Conservation (phyloP, 1,284 basidiomycete species). For the Chalciporus piperatoides region DNA sequence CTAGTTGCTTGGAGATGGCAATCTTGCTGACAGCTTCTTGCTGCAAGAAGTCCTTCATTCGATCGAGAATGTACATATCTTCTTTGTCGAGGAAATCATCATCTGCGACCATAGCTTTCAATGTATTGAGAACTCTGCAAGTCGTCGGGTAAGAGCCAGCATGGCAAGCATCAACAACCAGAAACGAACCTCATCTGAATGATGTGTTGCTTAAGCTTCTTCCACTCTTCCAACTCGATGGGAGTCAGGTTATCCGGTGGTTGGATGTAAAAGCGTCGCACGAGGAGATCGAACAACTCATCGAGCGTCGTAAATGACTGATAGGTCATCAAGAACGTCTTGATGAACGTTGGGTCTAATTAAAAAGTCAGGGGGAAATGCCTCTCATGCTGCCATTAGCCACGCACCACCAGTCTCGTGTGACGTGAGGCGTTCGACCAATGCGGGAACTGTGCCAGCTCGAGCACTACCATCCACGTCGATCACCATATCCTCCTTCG, state of each 20-base stretch:
- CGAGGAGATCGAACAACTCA: conserved; percentile 83
- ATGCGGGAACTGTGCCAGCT: conserved; percentile 81
- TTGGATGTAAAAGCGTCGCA: conserved; percentile 78
- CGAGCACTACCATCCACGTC: conserved; percentile 81
- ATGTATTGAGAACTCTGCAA: conserved; percentile 74
- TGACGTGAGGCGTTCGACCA: conserved; percentile 87
- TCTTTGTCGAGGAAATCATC: conserved; percentile 80
- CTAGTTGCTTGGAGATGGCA: conserved; percentile 70
- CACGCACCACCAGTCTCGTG: conserved; percentile 78
- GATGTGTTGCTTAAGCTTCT: conserved; percentile 82
- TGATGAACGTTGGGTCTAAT: conserved; percentile 78
- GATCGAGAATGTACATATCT: conserved; percentile 72
- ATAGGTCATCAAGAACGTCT: conserved; percentile 96
- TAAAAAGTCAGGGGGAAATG: conserved; percentile 3
- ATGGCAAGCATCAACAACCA: not conserved
- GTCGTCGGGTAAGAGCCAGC: conserved; percentile 5
- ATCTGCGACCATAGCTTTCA: conserved; percentile 79
- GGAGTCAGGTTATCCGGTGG: conserved; percentile 68
- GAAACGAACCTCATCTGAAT: conserved; percentile 77
- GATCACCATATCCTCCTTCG: conserved; percentile 77
- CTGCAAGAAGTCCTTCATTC: conserved; percentile 74
- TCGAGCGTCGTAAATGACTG: conserved; percentile 90
- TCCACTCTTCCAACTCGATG: conserved; percentile 79
- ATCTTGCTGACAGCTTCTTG: conserved; percentile 62
- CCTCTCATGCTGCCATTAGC: not conserved